Base-by-base conservation (phyloP, 116 monocot genomes). In the Papilionanthe hybrid region DNA sequence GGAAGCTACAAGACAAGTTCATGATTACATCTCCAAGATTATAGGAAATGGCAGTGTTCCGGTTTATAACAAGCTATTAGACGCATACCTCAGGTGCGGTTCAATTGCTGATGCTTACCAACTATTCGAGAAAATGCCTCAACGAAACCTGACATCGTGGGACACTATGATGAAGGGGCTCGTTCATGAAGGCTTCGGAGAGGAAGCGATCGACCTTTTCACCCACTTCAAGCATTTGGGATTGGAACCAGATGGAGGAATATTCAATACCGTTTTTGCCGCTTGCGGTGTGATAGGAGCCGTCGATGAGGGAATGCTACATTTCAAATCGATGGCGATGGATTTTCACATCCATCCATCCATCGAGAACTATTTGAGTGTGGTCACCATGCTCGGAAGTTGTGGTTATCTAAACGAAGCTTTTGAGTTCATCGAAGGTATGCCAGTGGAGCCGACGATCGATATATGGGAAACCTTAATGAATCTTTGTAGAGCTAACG, bases 391-490 rank as follows among this genome's bases (percentile, higher is more conserved):
- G 98, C 85, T 91, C 83, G 98, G 95, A 60, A 86, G 86, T 81
- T 78, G 86, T 53, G 95, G 95, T 20, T 85, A 89, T 78, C 32
- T 94, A 32, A 93, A 91, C 82, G 98, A 99, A 87, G 91, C 95
- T 79, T 50, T 90, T 41, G 93, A 99, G 42, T 95, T 93, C 79
- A 86, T 95, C 50, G 91, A 89, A 65, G 82, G 71, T 75, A 89
- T 91, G 91, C 91, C 91, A 44, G 77, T 85, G 78, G 90, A 91
- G 57, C 90, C 98, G 17, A 83, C 77, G 76, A 81, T 93, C 67
- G 81, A 87, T 88, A 83, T 92, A 55, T 99, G 98, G 98, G 94
- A 94, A 82, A 84, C 81, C 19, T 78, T 99, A 78, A 94, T 95
- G 95, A 90, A 87, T 60, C 82, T 87, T 77, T 92, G 88, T 82